phyloP scores from a whole-genome alignment of 371 early-diverging fungal species.

The Capillidium heterosporum region DNA sequence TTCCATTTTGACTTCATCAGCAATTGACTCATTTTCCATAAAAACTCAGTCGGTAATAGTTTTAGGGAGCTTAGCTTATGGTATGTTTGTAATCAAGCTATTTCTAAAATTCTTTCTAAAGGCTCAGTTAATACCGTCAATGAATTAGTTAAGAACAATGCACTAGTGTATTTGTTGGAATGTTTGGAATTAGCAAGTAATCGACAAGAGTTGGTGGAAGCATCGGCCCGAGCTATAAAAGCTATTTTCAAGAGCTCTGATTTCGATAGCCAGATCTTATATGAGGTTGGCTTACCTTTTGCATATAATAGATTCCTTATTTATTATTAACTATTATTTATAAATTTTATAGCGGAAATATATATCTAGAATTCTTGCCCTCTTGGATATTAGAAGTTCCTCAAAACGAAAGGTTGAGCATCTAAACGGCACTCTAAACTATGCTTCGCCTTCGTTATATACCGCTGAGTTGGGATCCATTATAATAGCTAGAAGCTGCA shows the following conservation, averaged over 20 bases:
- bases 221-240: slow-evolving; percentile 48
- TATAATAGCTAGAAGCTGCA: slow-evolving; percentile 43
- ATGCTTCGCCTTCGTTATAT: neutral
- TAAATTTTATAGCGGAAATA: neutral
- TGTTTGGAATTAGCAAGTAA: slow-evolving; percentile 24
- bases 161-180: slow-evolving; percentile 33
- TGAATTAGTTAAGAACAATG: slow-evolving; percentile 35
- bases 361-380: slow-evolving; percentile 20
- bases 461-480: slow-evolving; percentile 41
- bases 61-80: slow-evolving; percentile 65
- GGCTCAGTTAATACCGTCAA: slow-evolving; percentile 44
- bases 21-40: slow-evolving; percentile 20
- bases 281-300: slow-evolving; percentile 21
- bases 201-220: slow-evolving; percentile 40
- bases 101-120: slow-evolving; percentile 9
- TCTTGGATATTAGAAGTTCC: slow-evolving; percentile 11
- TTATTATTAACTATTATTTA: neutral
- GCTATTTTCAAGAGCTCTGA: slow-evolving; percentile 44
- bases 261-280: slow-evolving; percentile 31
- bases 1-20: slow-evolving; percentile 22
- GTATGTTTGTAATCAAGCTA: slow-evolving; percentile 15
- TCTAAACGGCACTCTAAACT: neutral
- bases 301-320: too few species aligned
- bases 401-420: slow-evolving; percentile 11
- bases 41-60: slow-evolving; percentile 49